phyloP scores from a whole-genome alignment of 2,329 filamentous ascomycete genomes.

The Fonsecaea pedrosoi region DNA sequence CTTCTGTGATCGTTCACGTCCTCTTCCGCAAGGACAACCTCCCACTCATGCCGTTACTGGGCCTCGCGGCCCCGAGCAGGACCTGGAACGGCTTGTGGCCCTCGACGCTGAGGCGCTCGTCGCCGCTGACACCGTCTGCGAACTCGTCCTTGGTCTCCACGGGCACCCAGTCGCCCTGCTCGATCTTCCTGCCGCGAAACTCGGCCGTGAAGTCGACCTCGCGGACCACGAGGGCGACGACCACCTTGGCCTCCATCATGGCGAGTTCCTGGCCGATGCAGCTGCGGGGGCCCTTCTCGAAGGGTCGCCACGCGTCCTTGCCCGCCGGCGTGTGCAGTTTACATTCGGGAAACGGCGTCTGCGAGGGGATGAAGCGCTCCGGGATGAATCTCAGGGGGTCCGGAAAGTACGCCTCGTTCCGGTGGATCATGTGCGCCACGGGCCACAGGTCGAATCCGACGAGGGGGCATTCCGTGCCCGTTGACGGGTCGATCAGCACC shows the following conservation, averaged over 20 bases:
- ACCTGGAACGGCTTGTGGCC: slow-evolving; percentile 36
- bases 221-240: slow-evolving; percentile 58
- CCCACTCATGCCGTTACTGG: slow-evolving; percentile 33
- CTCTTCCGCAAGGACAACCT: slow-evolving; percentile 28
- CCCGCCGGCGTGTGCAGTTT: slow-evolving; percentile 45
- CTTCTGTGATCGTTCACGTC: neutral
- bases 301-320: slow-evolving; percentile 61
- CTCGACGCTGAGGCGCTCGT: slow-evolving; percentile 30
- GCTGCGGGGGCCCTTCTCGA: slow-evolving; percentile 61
- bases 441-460: slow-evolving; percentile 36
- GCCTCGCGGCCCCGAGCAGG: slow-evolving; percentile 32
- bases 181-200: slow-evolving; percentile 44
- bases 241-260: slow-evolving; percentile 59
- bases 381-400: slow-evolving; percentile 56
- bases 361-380: slow-evolving; percentile 52
- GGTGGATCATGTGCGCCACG: slow-evolving; percentile 44
- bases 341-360: slow-evolving; percentile 36
- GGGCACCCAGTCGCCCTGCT: slow-evolving; percentile 22
- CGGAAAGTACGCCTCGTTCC: slow-evolving; percentile 52
- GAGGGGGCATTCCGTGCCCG: slow-evolving; percentile 33
- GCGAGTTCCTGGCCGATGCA: slow-evolving; percentile 66
- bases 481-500: slow-evolving; percentile 31
- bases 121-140: slow-evolving; percentile 12
- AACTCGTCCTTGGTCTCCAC: slow-evolving; percentile 32
- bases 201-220: slow-evolving; percentile 58